Evolutionary conservation across 768 basidiomycete genomes (phyloP).

Genomic region (Tubosaeta brunneosetosa): DNA sequence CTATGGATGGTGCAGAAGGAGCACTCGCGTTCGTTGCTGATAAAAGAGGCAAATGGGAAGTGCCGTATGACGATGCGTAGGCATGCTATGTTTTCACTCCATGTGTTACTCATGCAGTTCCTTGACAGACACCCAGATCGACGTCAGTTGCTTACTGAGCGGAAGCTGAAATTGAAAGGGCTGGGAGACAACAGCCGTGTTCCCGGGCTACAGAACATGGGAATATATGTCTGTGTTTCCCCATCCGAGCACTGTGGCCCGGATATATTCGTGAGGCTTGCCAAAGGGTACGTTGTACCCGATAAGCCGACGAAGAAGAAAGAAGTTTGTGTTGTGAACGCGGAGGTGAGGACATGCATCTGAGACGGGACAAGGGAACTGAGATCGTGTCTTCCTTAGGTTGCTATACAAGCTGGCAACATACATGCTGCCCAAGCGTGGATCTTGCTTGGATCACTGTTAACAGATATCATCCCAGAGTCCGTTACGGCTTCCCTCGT

Average conservation of each 20-base stretch:
- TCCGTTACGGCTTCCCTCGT: conserved; percentile 25
- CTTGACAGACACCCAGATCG: conserved; percentile 35
- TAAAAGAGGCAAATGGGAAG: conserved; percentile 47
- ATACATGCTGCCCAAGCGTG: conserved; percentile 59
- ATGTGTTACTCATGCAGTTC: not conserved
- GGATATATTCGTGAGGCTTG: conserved; percentile 53
- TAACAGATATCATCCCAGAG: conserved; percentile 46
- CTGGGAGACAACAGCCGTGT: conserved; percentile 53
- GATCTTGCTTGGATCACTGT: conserved; percentile 56
- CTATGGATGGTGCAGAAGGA: conserved; percentile 35
- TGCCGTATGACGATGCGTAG: conserved; percentile 80
- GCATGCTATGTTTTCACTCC: conserved; percentile 18
- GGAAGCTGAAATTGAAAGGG: conserved; percentile 43
- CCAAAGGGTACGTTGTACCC: conserved; percentile 53
- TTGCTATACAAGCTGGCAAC: conserved; percentile 57
- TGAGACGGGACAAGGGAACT: not conserved
- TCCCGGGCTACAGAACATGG: conserved; percentile 55
- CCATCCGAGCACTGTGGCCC: conserved; percentile 23
- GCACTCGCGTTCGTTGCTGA: conserved; percentile 65
- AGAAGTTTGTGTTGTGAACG: conserved; percentile 55
- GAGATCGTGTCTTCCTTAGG: conserved; percentile 29
- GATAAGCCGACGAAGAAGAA: conserved; percentile 34
- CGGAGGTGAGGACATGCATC: conserved; percentile 37
- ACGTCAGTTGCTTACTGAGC: conserved; percentile 20
- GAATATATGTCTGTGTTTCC: conserved; percentile 36